phyloP scores from a whole-genome alignment of 2,329 filamentous ascomycete genomes.

The Ceratocystis lukuohia region DNA sequence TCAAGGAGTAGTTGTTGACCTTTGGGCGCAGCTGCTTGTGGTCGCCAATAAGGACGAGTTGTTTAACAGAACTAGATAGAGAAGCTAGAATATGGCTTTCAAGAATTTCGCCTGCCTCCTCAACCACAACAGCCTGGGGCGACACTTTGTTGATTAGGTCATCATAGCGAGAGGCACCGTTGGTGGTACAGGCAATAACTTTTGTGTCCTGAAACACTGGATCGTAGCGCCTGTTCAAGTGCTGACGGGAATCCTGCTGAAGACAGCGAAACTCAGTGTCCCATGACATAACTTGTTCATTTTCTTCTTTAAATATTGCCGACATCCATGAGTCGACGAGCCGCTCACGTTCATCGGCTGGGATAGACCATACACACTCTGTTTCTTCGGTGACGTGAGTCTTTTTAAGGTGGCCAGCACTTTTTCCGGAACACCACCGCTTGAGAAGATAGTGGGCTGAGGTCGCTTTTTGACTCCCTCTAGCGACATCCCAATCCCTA shows the following conservation, averaged over 20 bases:
- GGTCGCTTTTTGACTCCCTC: not conserved
- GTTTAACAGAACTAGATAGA: constrained; percentile 40
- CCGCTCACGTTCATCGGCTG: constrained; percentile 26
- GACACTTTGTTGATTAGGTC: constrained; percentile 37
- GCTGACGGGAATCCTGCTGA: constrained; percentile 30
- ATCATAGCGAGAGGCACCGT: constrained; percentile 49
- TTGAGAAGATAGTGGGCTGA: constrained; percentile 36
- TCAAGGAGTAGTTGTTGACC: constrained; percentile 45
- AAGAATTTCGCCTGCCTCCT: constrained; percentile 62
- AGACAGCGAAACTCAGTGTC: constrained; percentile 31
- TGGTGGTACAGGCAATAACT: constrained; percentile 60
- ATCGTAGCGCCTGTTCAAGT: constrained; percentile 33
- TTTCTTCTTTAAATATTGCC: constrained; percentile 37
- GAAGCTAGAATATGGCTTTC: constrained; percentile 46
- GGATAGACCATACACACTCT: constrained; percentile 40
- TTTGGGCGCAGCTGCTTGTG: constrained; percentile 62
- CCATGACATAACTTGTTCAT: constrained; percentile 29
- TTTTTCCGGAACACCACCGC: constrained; percentile 37
- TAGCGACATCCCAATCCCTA: too few relatives aligned
- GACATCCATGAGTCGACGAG: constrained; percentile 33
- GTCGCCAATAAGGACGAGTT: constrained; percentile 58
- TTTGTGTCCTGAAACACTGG: constrained; percentile 38
- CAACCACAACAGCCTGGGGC: constrained; percentile 50
- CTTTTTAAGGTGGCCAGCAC: constrained; percentile 32
- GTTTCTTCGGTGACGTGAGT: constrained; percentile 24